A percentile compares a stretch with the other conserved stretches of the same genome.
Evolutionary conservation across 1,284 basidiomycete genomes (phyloP).

Genomic region (Vanrija pseudolonga): DNA sequence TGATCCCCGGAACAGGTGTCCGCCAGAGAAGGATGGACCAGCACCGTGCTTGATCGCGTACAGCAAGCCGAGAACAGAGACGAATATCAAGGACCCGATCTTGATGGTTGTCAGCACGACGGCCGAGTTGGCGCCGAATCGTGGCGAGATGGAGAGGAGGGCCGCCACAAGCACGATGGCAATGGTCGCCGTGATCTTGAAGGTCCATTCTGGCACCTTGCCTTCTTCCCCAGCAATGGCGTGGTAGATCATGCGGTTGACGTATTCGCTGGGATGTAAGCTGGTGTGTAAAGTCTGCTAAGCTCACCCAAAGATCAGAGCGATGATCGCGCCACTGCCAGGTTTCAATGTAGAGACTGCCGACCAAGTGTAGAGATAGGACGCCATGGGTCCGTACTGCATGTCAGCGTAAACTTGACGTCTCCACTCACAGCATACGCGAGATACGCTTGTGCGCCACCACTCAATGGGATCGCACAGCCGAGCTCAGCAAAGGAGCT

Average conservation of each 20-base stretch:
- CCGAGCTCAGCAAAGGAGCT: slow-evolving; percentile 82
- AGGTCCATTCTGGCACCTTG: slow-evolving; percentile 83
- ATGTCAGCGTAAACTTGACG: not conserved
- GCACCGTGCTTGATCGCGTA: slow-evolving; percentile 40
- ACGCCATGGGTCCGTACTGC: slow-evolving; percentile 73
- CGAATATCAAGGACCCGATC: slow-evolving; percentile 49
- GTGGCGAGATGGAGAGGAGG: slow-evolving; percentile 74
- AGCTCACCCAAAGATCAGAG: slow-evolving; percentile 57
- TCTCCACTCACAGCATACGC: slow-evolving; percentile 60
- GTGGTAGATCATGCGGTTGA: slow-evolving; percentile 59
- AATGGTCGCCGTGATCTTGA: slow-evolving; percentile 75
- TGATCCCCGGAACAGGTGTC: slow-evolving; percentile 67
- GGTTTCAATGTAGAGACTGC: slow-evolving; percentile 80
- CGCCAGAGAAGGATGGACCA: slow-evolving; percentile 30
- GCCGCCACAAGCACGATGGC: slow-evolving; percentile 69
- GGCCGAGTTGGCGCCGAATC: slow-evolving; percentile 73
- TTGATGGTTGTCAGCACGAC: slow-evolving; percentile 85
- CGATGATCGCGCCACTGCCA: slow-evolving; percentile 55
- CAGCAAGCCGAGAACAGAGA: slow-evolving; percentile 50
- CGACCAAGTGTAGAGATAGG: slow-evolving; percentile 85
- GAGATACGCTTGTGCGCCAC: slow-evolving; percentile 87
- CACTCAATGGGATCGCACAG: slow-evolving; percentile 58
- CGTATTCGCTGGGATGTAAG: slow-evolving; percentile 62
- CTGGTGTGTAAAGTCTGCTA: not conserved
- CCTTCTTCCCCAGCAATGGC: slow-evolving; percentile 48